Base-by-base conservation (phyloP, 164 flowering plant species). In the Annona cherimola region DNA sequence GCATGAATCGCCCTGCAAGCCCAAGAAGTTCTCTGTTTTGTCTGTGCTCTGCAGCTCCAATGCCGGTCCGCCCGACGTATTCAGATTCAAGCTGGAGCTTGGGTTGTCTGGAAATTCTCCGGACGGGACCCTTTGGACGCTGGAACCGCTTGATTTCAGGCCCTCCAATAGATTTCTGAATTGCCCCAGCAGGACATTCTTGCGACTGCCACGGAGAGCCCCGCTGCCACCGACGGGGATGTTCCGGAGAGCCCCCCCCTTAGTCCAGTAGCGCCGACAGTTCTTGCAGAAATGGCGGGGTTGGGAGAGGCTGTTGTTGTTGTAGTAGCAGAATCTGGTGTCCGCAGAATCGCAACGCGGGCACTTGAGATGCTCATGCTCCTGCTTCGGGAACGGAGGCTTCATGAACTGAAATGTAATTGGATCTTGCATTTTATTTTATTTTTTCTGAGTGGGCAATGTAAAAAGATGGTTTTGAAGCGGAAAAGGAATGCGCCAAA, bases 211-310 rank as follows among this genome's bases (percentile, higher is more conserved):
- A n/a, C n/a, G n/a, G n/a, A n/a, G n/a, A n/a, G n/a, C n/a, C n/a
- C n/a, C n/a, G n/a, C n/a, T n/a, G 7, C 97, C 97, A n/a, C 97
- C 97, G 12, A 92, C 88, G 0, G 97, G 97, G 75, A 92, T 87
- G 86, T 92, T 92, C 8, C 97, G 70, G 4, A 92, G 83, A 8
- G 90, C 77, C 20, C 83, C 83, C 0, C 83, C 83, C 70, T 80
- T 80, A 60, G 83, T 80, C 83, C 83, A 80, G 42, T 80, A 80
- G 4, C 80, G 74, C 5, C 80, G 61, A 61, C 83, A 80, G 64
- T 75, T 77, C 72, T 80, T 80, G 80, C 80, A 80, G 75, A 75
- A 80, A 63, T 80, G 78, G 74, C 83, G 80, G 16, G 83, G 83
- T 60, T 80, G 83, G n/a, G 83, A 80, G 50, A 80, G 76, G 67